Percentiles rank a stretch among this genome's conserved stretches.
Evolutionary conservation across 2,329 filamentous ascomycete species (phyloP).

Genomic region (Ilyonectria robusta): DNA sequence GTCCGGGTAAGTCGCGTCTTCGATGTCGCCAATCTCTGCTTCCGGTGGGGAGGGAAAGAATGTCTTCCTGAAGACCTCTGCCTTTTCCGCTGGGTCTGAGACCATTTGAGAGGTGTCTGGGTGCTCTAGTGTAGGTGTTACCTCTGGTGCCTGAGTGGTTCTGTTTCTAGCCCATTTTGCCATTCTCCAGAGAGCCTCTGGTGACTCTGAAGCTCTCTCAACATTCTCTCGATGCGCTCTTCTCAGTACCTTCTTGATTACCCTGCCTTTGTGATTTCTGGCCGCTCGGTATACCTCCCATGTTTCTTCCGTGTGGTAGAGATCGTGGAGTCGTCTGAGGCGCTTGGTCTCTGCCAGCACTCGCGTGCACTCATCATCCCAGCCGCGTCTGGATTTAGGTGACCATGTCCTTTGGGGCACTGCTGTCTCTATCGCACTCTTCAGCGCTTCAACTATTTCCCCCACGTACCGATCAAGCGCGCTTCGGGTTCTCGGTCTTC

Average conservation of each 20-base stretch:
- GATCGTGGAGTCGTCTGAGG: not conserved
- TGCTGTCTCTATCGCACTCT: not conserved
- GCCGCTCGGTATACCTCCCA: not conserved
- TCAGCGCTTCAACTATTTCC: not conserved
- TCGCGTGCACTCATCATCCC: not conserved
- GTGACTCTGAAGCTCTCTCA: constrained; percentile 7
- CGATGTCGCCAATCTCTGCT: not conserved
- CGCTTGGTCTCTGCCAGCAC: not conserved
- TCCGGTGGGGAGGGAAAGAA: not conserved
- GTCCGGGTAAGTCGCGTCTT: not conserved
- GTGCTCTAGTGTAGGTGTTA: not conserved
- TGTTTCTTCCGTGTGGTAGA: not conserved
- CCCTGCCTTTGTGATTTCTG: not conserved
- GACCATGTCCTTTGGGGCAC: not conserved
- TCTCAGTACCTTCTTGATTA: not conserved
- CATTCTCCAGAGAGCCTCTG: constrained; percentile 3
- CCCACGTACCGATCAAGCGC: not conserved
- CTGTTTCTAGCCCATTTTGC: constrained; percentile 18
- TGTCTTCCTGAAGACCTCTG: not conserved
- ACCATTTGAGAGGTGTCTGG: not conserved
- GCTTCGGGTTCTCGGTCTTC: not conserved
- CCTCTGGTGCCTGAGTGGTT: not conserved
- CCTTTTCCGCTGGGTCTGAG: not conserved
- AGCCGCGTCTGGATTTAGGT: not conserved
- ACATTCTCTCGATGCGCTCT: not conserved